These are phyloP conservation scores for Elongisporangium undulatum DNA, from an alignment of 352 stramenopile species.

Conservation along the genomic window DNA sequence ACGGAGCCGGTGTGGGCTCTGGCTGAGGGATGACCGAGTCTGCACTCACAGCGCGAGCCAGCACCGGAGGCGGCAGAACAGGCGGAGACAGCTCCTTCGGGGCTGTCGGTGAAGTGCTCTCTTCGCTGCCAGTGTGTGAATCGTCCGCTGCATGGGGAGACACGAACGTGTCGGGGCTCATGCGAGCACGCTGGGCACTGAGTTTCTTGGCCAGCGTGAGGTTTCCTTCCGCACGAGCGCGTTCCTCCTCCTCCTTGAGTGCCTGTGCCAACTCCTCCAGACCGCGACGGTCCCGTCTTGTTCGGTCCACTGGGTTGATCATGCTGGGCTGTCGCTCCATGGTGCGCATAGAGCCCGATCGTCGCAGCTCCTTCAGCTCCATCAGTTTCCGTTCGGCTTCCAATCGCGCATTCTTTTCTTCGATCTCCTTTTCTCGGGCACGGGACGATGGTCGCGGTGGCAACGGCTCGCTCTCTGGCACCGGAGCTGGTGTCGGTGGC, in stretches of 20 bases:
- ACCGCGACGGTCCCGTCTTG: slow-evolving; percentile 62
- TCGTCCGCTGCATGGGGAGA: slow-evolving; percentile 1
- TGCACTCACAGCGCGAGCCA: slow-evolving; percentile 39
- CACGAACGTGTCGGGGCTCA: slow-evolving; percentile 2
- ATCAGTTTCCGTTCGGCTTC: slow-evolving; percentile 81
- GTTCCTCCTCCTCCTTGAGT: slow-evolving; percentile 74
- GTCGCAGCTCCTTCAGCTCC: slow-evolving; percentile 74
- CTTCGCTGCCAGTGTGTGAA: slow-evolving; percentile 2
- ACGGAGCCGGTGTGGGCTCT: slow-evolving; percentile 17
- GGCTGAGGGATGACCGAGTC: slow-evolving; percentile 19
- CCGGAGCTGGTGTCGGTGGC: slow-evolving; percentile 11
- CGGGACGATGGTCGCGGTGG: neutral
- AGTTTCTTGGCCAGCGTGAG: slow-evolving; percentile 72
- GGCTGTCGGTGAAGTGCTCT: neutral
- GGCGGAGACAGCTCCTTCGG: neutral
- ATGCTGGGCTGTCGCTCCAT: slow-evolving; percentile 42
- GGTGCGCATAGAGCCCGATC: slow-evolving; percentile 54
- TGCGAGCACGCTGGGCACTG: slow-evolving; percentile 68
- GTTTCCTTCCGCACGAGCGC: slow-evolving; percentile 73
- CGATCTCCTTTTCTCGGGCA: slow-evolving; percentile 33
- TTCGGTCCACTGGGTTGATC: slow-evolving; percentile 57
- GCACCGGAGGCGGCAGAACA: slow-evolving; percentile 10
- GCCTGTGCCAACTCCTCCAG: slow-evolving; percentile 79
- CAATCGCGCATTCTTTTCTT: slow-evolving; percentile 71
- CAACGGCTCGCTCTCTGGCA: slow-evolving; percentile 5